Conservation (phyloP, 345 rosid species). For the Eucalyptus sp. region DNA sequence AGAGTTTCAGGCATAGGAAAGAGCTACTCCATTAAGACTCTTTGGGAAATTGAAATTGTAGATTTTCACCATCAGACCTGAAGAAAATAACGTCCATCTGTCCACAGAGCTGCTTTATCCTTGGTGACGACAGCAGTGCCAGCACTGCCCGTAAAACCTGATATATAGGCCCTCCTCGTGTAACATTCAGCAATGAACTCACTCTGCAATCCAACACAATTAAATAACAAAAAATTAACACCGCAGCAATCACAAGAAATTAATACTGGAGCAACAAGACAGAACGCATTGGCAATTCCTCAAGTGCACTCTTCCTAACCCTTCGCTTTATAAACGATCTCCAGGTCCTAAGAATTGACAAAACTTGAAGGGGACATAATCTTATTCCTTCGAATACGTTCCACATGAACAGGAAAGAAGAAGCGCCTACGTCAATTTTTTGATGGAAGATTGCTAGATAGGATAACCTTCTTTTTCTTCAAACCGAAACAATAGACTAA, state of each 20-base stretch:
- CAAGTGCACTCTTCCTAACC: not conserved
- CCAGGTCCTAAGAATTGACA: not conserved
- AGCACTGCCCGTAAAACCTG: constrained; percentile 93
- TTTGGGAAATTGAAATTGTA: not conserved
- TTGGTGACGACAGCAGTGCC: constrained; percentile 85
- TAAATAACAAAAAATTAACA: not conserved
- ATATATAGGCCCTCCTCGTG: constrained; percentile 67
- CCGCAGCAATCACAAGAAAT: not conserved
- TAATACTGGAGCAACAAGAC: not conserved
- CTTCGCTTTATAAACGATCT: not conserved
- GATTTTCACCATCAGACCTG: constrained; percentile 41
- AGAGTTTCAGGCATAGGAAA: not conserved
- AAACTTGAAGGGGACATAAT: not conserved
- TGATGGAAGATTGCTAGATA: not conserved
- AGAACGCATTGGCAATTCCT: not conserved
- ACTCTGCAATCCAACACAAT: constrained; percentile 30
- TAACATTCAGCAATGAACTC: constrained; percentile 97
- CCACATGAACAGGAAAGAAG: not conserved
- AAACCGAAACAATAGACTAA: not conserved
- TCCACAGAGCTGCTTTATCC: constrained; percentile 94
- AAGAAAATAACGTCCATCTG: constrained; percentile 96
- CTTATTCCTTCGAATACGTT: not conserved
- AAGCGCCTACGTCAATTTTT: not conserved
- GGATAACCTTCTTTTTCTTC: not conserved
- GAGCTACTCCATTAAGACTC: not conserved